Conservation (phyloP, 2,329 filamentous ascomycete genomes). For the Claviceps africana region DNA sequence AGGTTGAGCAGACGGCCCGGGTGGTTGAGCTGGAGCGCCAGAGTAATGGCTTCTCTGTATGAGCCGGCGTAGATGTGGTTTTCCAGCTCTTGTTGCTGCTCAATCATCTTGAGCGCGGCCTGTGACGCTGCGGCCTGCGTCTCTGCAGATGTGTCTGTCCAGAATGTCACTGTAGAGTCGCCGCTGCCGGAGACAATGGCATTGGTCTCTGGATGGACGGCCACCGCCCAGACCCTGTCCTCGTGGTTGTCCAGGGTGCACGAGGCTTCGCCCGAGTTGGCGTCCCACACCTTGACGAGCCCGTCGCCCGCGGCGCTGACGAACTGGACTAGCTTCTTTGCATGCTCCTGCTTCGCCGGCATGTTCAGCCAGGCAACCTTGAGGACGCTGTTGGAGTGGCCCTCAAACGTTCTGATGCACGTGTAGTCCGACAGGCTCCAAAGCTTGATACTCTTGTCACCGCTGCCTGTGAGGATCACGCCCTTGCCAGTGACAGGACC, state of each 20-base stretch:
- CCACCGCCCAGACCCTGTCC: slow-evolving; percentile 85
- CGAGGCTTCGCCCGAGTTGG: slow-evolving; percentile 68
- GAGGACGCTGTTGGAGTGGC: slow-evolving; percentile 87
- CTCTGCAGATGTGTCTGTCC: slow-evolving; percentile 77
- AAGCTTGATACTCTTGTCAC: slow-evolving; percentile 89
- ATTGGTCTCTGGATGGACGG: slow-evolving; percentile 54
- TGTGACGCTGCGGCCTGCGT: slow-evolving; percentile 63
- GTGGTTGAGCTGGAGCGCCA: slow-evolving; percentile 88
- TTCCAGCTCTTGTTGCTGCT: slow-evolving; percentile 86
- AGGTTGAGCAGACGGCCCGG: slow-evolving; percentile 73
- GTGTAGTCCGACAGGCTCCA: slow-evolving; percentile 90
- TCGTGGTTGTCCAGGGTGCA: slow-evolving; percentile 93
- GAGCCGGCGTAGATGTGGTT: slow-evolving; percentile 83
- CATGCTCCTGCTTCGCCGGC: slow-evolving; percentile 32
- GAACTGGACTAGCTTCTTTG: slow-evolving; percentile 52
- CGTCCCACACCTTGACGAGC: slow-evolving; percentile 92
- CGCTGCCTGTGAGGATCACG: slow-evolving; percentile 76
- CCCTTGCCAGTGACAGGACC: slow-evolving; percentile 64
- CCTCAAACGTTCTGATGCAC: slow-evolving; percentile 87
- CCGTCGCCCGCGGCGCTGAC: slow-evolving; percentile 87
- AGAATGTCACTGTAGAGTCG: slow-evolving; percentile 88
- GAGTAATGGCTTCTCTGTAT: slow-evolving; percentile 82
- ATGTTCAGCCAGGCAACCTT: slow-evolving; percentile 78
- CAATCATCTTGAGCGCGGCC: slow-evolving; percentile 65
- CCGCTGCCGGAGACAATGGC: slow-evolving; percentile 80